Evolutionary conservation across 2,329 filamentous ascomycete species (phyloP).

Genomic region (Cryphonectria carpinicola): DNA sequence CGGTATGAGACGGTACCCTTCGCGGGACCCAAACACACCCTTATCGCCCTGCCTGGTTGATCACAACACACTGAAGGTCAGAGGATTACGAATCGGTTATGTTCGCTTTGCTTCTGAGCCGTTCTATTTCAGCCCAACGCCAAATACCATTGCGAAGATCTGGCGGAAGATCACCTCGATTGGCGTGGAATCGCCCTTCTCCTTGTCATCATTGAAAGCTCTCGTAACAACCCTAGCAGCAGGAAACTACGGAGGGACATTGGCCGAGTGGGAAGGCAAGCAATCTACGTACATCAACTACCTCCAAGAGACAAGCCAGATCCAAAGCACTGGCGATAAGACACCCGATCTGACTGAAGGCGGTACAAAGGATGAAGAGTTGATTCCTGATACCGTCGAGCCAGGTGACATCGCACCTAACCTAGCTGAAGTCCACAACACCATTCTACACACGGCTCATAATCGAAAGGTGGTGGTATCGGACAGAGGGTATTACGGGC

Average conservation of each 20-base stretch:
- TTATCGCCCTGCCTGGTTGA: neutral
- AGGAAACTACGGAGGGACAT: neutral
- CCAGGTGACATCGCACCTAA: neutral
- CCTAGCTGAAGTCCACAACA: neutral
- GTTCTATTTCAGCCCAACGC: neutral
- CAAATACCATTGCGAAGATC: neutral
- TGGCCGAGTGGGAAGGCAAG: neutral
- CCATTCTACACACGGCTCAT: neutral
- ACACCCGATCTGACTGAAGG: neutral
- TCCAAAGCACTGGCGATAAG: neutral
- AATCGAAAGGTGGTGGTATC: slow-evolving; percentile 4
- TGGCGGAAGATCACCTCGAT: neutral
- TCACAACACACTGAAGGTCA: neutral
- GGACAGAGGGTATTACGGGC: slow-evolving; percentile 10
- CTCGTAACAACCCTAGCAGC: neutral
- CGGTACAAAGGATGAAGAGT: neutral
- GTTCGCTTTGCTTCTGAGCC: neutral
- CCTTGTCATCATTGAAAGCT: neutral
- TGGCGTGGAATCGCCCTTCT: neutral
- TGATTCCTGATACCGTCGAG: neutral
- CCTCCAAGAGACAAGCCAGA: neutral
- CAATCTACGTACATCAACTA: neutral
- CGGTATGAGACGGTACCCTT: neutral
- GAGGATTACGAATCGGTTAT: neutral
- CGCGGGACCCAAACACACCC: neutral